A percentile compares a stretch with the other conserved stretches of the same genome.
These are phyloP conservation scores for Solanum ossicruentum DNA, from an alignment of 257 asterid species.

Conservation along the genomic window DNA sequence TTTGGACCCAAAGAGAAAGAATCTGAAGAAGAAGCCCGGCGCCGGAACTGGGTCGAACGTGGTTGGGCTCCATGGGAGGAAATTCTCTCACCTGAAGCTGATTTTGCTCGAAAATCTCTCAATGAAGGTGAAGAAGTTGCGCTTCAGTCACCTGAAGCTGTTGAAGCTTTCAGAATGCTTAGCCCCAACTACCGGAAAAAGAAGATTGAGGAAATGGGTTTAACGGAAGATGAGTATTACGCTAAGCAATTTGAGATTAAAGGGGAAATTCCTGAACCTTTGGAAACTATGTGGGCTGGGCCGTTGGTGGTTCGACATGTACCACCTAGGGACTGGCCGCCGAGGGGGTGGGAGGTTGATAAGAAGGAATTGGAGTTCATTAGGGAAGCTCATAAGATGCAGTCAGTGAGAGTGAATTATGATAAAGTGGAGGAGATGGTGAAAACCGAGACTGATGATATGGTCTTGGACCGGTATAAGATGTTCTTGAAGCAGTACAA, in stretches of 20 bases:
- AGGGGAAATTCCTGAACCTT: slow-evolving; percentile 75
- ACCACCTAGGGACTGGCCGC: slow-evolving; percentile 98
- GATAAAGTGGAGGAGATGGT: slow-evolving; percentile 50
- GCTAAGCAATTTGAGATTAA: slow-evolving; percentile 85
- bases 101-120: slow-evolving; percentile 71
- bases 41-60: slow-evolving; percentile 76
- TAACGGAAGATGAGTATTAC: slow-evolving; percentile 71
- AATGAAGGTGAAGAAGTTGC: slow-evolving; percentile 97
- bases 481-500: slow-evolving; percentile 78
- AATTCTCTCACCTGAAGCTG: slow-evolving; percentile 80
- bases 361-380: slow-evolving; percentile 74
- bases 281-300: slow-evolving; percentile 67
- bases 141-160: slow-evolving; percentile 67
- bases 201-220: slow-evolving; percentile 67
- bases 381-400: slow-evolving; percentile 66
- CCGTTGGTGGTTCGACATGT: slow-evolving; percentile 61
- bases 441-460: slow-evolving; percentile 27
- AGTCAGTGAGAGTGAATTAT: slow-evolving; percentile 35
- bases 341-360: slow-evolving; percentile 85
- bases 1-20: slow-evolving; percentile 70
- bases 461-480: slow-evolving; percentile 70
- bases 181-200: slow-evolving; percentile 53
- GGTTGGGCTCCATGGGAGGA: slow-evolving; percentile 99
- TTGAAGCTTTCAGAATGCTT: slow-evolving; percentile 75
- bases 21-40: slow-evolving; percentile 84